phyloP scores from a whole-genome alignment of 305 asterid species.

The Fraxinus angustifolia region DNA sequence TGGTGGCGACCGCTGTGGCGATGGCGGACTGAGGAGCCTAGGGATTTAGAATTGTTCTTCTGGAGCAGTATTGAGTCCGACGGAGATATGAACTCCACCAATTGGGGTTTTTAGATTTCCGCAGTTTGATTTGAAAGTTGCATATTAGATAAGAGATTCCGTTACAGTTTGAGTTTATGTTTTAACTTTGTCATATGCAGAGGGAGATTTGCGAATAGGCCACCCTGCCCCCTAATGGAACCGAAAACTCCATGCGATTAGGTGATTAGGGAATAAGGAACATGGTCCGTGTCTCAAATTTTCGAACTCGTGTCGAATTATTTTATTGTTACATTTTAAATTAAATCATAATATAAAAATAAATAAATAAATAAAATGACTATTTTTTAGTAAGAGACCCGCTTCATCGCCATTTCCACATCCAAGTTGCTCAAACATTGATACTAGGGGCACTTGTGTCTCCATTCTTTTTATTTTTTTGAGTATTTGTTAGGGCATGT shows the following conservation, averaged over 20 bases:
- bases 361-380: background rate
- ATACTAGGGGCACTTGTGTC: background rate
- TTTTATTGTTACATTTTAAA: background rate
- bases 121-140: background rate
- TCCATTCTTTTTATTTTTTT: background rate
- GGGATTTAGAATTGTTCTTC: slow-evolving; percentile 19
- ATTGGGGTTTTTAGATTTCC: background rate
- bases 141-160: background rate
- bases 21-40: slow-evolving; percentile 16
- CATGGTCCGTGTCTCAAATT: background rate
- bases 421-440: background rate
- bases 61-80: background rate
- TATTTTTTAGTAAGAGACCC: background rate
- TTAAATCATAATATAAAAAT: background rate
- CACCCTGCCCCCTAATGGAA: too few relatives aligned
- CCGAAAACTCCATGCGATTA: too few relatives aligned
- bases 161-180: too few relatives aligned
- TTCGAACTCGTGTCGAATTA: background rate
- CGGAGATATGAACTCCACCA: background rate
- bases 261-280: too few relatives aligned
- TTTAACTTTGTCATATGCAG: too few relatives aligned
- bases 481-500: too few relatives aligned
- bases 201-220: too few relatives aligned
- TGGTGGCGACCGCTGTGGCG: background rate
- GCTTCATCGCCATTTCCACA: background rate